Evolutionary conservation across 164 flowering plant species (phyloP), one percentile per base, ranked within the genome.

Genomic region (Dillenia turbinata): DNA sequence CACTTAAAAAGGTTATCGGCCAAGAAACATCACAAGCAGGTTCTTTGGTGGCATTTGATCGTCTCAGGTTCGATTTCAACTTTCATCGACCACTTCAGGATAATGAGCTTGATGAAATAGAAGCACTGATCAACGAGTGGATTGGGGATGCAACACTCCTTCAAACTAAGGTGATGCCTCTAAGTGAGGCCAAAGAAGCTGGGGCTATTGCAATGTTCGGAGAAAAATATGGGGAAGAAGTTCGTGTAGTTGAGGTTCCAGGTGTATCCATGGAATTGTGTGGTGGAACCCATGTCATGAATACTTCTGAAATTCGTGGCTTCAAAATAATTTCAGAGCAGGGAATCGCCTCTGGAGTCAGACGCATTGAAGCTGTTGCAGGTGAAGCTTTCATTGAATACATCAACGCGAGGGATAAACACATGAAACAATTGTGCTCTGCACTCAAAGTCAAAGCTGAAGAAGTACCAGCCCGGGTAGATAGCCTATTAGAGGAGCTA

Each of bases 141-240:
- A 80, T 93, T 67, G 90, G 87, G 52, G 90, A 86, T 71, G 83
- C 89, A 13, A 68, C 88, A 47, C 66, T 69, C 67, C 89, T 90
- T 59, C 85, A 83, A 69, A 93, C 98, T 46, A 84, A 85, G 79
- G 89, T 89, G 44, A 88, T 93, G 97, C 74, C 94, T 61, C 74
- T 93, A 56, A 53, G 64, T 59, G 97, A 89, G 52, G 98, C 98
- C 44, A 93, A 89, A 75, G 67, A 64, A 45, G 96, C 95, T 61
- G 97, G 98, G 45, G 98, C 98, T 53, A 86, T 93, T 72, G 96
- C 97, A 47, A 93, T 93, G 98, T 93, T 93, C 73, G 97, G 97
- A 59, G 98, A 93, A 78, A 93, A 89, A 78, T 93, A 93, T 66
- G 94, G 89, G 62, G 98, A 90, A 54, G 73, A 89, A 97, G 98